These are phyloP conservation scores for Musa beccarii DNA, from an alignment of 176 grass and related monocot species.

Conservation along the genomic window DNA sequence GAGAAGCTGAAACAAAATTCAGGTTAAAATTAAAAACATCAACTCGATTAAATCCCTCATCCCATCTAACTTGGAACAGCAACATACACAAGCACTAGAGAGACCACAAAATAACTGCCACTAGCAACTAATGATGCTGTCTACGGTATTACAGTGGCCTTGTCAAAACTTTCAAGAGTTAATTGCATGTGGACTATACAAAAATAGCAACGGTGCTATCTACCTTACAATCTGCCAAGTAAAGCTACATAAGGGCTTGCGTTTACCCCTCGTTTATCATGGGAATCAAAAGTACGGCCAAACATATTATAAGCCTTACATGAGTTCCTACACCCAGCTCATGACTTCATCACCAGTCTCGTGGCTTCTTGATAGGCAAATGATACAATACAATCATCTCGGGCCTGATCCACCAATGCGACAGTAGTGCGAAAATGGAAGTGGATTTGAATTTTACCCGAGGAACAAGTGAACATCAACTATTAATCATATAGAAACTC, in stretches of 20 bases:
- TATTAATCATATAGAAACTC: neutral
- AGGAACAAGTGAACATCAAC: neutral
- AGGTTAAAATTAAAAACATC: no score
- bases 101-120: neutral
- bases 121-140: neutral
- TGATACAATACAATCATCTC: neutral
- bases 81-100: neutral
- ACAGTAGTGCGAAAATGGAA: neutral
- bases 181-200: neutral
- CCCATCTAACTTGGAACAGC: neutral
- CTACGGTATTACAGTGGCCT: neutral
- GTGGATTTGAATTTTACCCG: neutral
- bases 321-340: no score
- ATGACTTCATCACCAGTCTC: neutral
- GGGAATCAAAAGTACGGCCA: neutral
- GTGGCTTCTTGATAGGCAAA: neutral
- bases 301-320: neutral
- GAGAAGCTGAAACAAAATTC: no score
- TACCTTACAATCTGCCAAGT: neutral
- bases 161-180: neutral
- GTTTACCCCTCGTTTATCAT: neutral
- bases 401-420: neutral
- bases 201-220: neutral
- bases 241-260: neutral
- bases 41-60: no score